Conservation (phyloP, 202 grass and related monocot species). For the Musa balbisiana region DNA sequence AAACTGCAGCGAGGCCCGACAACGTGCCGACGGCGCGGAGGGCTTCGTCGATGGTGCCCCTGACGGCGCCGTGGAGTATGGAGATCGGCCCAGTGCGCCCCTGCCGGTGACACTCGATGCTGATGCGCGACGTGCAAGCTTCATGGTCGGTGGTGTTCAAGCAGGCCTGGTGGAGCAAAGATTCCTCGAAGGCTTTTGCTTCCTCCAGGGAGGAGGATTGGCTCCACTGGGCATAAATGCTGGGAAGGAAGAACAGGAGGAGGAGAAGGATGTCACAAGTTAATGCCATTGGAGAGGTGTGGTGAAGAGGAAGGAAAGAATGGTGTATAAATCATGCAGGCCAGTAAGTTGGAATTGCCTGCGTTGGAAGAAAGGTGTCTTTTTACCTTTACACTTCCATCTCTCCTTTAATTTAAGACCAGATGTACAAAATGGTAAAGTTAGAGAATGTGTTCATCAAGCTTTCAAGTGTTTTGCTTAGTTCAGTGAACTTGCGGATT, state of each 20-base stretch:
- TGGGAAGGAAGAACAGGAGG: conserved; percentile 17
- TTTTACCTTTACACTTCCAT: neutral
- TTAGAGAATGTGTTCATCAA: neutral
- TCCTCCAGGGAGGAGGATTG: conserved; percentile 28
- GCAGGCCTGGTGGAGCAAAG: conserved; percentile 74
- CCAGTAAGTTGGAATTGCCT: conserved; percentile 1
- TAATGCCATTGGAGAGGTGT: neutral
- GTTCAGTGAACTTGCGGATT: neutral
- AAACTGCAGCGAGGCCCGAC: conserved; percentile 34
- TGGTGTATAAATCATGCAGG: neutral
- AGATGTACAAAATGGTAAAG: neutral
- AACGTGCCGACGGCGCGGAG: conserved; percentile 30
- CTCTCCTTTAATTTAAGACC: neutral
- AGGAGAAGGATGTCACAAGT: neutral
- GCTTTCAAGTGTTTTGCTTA: neutral
- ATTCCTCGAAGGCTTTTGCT: conserved; percentile 65
- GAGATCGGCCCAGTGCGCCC: conserved; percentile 42
- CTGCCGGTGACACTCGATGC: conserved; percentile 28
- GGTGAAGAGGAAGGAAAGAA: neutral
- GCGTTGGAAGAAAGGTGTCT: conserved; percentile 15
- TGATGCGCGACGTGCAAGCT: conserved; percentile 48
- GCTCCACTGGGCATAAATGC: neutral
- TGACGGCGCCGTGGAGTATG: conserved; percentile 55
- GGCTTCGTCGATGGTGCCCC: conserved; percentile 55
- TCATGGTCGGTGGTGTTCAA: conserved; percentile 40